Evolutionary conservation across 208 protist genomes (phyloP), one percentile per base, ranked within the genome.

Genomic region (Naegleria gruberi): DNA sequence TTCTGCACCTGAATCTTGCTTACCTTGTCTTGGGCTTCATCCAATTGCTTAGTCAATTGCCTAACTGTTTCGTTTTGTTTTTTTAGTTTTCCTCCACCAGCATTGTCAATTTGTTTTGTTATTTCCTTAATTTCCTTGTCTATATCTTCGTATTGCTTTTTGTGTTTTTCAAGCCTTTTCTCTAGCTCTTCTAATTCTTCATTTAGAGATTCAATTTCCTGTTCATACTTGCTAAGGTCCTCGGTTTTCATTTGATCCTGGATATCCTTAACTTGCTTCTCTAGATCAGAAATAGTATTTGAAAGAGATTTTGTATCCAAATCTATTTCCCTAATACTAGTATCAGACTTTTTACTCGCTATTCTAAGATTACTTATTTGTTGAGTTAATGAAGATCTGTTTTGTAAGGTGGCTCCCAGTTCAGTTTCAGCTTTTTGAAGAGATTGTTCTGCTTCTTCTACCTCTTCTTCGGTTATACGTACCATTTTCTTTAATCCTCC

Each of bases 21-120:
- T 82, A 96, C 89, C 57, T 96, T 94, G n/a, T 89, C 90, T 83
- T 96, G 94, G 89, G 97, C 94, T 43, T 95, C 94, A 82, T 95
- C 93, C 0, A 96, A 42, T 30, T 94, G 93, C 40, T 97, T 93
- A 89, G 95, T 94, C 55, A 95, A 90, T 45, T 51, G 84, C 40
- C 95, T 92, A 0, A 97, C 92, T 3, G 90, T 89, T 17, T 93
- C 91, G 40, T 92, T 93, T 30, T 97, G 90, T 19, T 45, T 94
- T 88, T 94, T 96, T 82, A 94, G 98, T 86, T 43, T 91, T n/a
- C 84, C 90, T 3, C 95, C 96, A 65, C 96, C 96, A 12, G 92
- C 93, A 41, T 92, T 91, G n/a, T 96, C 93, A 26, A 98, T 93
- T 65, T 95, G 89, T 47, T 87, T 84, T 91, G 98, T 93, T 0